Evolutionary conservation across 768 basidiomycete species (phyloP), one percentile per base, ranked within the genome.

Genomic region (Rhodocollybia butyracea): DNA sequence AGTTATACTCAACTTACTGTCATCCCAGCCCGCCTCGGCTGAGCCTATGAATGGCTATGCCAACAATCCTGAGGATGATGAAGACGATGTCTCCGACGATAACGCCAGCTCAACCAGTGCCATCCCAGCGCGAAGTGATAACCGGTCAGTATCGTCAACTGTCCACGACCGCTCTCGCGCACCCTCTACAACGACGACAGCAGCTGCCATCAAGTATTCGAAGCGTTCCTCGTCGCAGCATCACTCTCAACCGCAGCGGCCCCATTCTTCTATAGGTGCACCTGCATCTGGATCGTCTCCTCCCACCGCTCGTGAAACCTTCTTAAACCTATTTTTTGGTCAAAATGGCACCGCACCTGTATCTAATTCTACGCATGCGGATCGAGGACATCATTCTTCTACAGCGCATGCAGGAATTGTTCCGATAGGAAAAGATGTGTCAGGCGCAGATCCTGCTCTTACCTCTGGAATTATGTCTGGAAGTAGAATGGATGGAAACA

Each of bases 301-400:
- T 29, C 75, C 78, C 13, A 76, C 85, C 0, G 86, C 94, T 12
- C 81, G 89, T 60, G 97, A 98, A 64, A 91, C 91, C 2, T 97
- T 98, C 78, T 76, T 98, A 57, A 96, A 91, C 66, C 98, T 98
- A 70, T 98, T 99, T 76, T 98, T 99, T 68, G 97, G 97, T 11
- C 89, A 89, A 70, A 89, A 89, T 59, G 89, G 89, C 0, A 81
- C 88, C 26, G 92, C 89, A 0, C 88, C 83, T n/a, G 73, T 84
- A 57, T 76, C 78, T 52, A 84, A 79, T 4, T 76, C 82, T 36
- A 83, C 73, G 62, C 64, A 79, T 46, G 83, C 80, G 43, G 67
- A 77, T 17, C 60, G 66, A 24, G 63, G 58, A 40, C 51, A 61
- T 60, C 64, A 61, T 40, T 60, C 62, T 3, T 38, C 46, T 19